Evolutionary conservation across 1,139 yeast species (phyloP).

Genomic region (Zygosaccharomyces pseudobailii): DNA sequence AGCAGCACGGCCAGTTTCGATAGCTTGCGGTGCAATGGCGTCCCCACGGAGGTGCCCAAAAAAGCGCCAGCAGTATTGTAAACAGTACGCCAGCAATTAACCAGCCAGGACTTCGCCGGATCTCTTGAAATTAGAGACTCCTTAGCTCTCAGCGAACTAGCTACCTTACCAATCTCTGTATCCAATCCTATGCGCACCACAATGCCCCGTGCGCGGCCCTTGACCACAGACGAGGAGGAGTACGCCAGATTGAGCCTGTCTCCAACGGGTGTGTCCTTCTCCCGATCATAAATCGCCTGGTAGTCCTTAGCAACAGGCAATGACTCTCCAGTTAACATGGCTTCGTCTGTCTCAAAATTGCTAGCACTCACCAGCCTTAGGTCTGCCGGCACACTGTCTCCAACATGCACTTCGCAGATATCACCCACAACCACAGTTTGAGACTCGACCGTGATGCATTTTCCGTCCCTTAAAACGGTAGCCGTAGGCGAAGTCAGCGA

Average conservation of each 20-base stretch:
- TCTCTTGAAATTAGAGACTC: slow-evolving; percentile 70
- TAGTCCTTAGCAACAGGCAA: slow-evolving; percentile 67
- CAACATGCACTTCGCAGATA: slow-evolving; percentile 78
- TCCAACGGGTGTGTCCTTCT: slow-evolving; percentile 49
- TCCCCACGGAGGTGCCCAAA: slow-evolving; percentile 72
- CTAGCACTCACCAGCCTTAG: slow-evolving; percentile 70
- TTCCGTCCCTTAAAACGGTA: slow-evolving; percentile 75
- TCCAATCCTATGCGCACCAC: slow-evolving; percentile 84
- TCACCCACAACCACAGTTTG: slow-evolving; percentile 94
- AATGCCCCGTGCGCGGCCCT: slow-evolving; percentile 89
- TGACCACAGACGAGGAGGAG: slow-evolving; percentile 95
- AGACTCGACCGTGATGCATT: slow-evolving; percentile 70
- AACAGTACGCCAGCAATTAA: slow-evolving; percentile 35
- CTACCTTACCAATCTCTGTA: slow-evolving; percentile 88
- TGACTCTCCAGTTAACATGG: slow-evolving; percentile 92
- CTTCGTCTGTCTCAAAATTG: slow-evolving; percentile 82
- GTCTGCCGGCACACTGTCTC: slow-evolving; percentile 96
- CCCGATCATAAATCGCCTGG: slow-evolving; percentile 35
- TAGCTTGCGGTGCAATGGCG: slow-evolving; percentile 93
- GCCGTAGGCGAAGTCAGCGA: slow-evolving; percentile 93
- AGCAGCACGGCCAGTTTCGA: slow-evolving; percentile 89
- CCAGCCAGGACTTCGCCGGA: slow-evolving; percentile 40
- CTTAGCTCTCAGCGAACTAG: slow-evolving; percentile 85
- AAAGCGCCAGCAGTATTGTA: slow-evolving; percentile 58
- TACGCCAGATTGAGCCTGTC: slow-evolving; percentile 76